Base-by-base conservation (phyloP, 2,329 filamentous ascomycete species). In the Nothomitra cinnamomea region DNA sequence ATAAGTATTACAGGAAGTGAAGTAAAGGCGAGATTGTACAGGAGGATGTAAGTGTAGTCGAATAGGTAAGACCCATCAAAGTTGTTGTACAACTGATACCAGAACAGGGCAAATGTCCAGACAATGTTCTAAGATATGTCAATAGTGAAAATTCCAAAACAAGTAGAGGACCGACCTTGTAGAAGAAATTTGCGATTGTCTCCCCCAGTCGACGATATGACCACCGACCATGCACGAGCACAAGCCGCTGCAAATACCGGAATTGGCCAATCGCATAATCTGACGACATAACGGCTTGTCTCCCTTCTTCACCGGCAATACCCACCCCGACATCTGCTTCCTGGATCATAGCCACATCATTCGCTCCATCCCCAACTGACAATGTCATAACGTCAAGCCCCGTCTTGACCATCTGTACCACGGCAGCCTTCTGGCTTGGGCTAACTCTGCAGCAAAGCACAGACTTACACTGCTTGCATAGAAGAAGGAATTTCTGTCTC, bases 141-240 rank as follows among this genome's bases (percentile, higher is more conserved):
- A 69, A 65, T 58, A 60, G 6, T 8, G 36, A 56, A 25, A 25
- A 53, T 35, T 15, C 19, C 19, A n/a, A 21, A 21, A 45, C 21
- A 24, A 51, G 47, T 35, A 13, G 24, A 41, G 1, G 40, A 58
- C 70, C 63, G 65, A 80, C 78, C 72, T 98, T 98, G 79, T 96
- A 98, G 74, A 98, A 98, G 76, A 98, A 98, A 67, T 98, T 98
- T 66, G 88, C 87, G 62, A 94, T 95, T 48, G 83, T 86, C 71
- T 98, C 92, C 28, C 84, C 87, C 66, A 98, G 72, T 61, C 92
- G 81, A 53, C 90, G 80, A 70, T 98, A 98, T n/a, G 88, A 95
- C 87, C 89, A 95, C 55, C 89, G 80, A 55, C 89, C 89, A 64
- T 95, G 89, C 3, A 95, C 88, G 19, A 95, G 77, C 28, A 95